These are phyloP conservation scores for Westerdykella aurantiaca DNA, from an alignment of 2,329 filamentous ascomycete genomes.

Conservation along the genomic window DNA sequence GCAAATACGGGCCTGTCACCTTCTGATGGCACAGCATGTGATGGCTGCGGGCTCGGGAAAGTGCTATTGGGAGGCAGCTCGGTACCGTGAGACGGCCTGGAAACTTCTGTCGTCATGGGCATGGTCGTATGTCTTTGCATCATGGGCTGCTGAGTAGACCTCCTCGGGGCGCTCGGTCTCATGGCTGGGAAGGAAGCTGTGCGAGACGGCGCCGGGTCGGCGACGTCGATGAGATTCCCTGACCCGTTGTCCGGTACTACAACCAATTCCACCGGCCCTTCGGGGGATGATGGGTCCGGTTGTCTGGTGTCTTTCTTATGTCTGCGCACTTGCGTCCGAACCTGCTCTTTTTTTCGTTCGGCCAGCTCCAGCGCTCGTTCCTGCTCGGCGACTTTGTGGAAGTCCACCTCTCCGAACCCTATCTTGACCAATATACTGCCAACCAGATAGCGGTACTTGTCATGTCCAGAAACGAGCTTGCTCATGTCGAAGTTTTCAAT, in stretches of 20 bases:
- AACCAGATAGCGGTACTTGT: conserved; percentile 45
- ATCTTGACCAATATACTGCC: conserved; percentile 44
- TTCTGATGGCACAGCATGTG: background rate
- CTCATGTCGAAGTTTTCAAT: conserved; percentile 53
- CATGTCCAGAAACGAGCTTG: conserved; percentile 44
- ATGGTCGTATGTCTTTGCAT: background rate
- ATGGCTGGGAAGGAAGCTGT: background rate
- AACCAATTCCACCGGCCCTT: conserved; percentile 10
- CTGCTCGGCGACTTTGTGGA: conserved; percentile 39
- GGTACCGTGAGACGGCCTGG: background rate
- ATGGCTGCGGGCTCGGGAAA: background rate
- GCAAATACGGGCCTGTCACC: conserved; percentile 3
- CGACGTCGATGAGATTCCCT: conserved; percentile 6
- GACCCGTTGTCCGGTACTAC: conserved; percentile 8
- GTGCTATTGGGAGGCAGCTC: background rate
- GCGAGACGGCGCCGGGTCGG: conserved; percentile 1
- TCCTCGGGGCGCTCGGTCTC: conserved; percentile 2
- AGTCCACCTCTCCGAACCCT: conserved; percentile 46
- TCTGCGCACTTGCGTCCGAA: conserved; percentile 15
- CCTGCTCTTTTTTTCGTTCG: conserved; percentile 34
- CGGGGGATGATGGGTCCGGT: conserved; percentile 7
- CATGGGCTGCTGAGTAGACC: conserved; percentile 11
- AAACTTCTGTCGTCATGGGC: background rate
- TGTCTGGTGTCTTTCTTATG: conserved; percentile 12
- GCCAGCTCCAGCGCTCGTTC: conserved; percentile 30